phyloP scores from a whole-genome alignment of 768 basidiomycete genomes.

The Crepidotus variabilis region DNA sequence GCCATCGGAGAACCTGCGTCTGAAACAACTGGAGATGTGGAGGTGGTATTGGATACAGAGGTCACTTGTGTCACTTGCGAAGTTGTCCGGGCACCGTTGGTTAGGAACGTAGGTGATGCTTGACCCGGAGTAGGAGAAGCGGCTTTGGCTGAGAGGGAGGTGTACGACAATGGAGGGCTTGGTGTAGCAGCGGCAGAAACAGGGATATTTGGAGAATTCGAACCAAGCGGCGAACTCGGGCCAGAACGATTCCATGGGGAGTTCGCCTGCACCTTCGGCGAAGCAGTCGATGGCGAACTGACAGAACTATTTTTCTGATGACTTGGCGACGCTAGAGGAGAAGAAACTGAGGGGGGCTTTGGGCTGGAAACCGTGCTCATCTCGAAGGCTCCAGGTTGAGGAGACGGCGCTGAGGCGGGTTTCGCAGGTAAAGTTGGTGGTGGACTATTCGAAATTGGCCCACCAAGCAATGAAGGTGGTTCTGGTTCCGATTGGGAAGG shows the following conservation, averaged over 20 bases:
- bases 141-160: too few relatives aligned
- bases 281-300: background rate
- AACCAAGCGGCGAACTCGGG: background rate
- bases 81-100: background rate
- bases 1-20: background rate
- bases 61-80: background rate
- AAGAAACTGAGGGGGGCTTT: background rate
- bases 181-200: too few relatives aligned
- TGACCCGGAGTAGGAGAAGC: too few relatives aligned
- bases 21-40: background rate
- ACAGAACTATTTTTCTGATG: background rate
- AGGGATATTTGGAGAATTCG: too few relatives aligned
- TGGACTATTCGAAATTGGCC: constrained; percentile 18
- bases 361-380: background rate
- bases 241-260: background rate
- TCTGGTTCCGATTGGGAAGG: background rate
- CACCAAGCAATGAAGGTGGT: constrained; percentile 1
- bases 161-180: too few relatives aligned
- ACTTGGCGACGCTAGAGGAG: background rate
- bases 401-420: background rate
- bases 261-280: background rate
- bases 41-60: too few relatives aligned
- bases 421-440: background rate
- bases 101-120: background rate
- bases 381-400: background rate